Percentiles rank a stretch among this genome's conserved stretches.
These are phyloP conservation scores for Rhodotorula sphaerocarpa DNA, from an alignment of 768 basidiomycete genomes.

Conservation along the genomic window DNA sequence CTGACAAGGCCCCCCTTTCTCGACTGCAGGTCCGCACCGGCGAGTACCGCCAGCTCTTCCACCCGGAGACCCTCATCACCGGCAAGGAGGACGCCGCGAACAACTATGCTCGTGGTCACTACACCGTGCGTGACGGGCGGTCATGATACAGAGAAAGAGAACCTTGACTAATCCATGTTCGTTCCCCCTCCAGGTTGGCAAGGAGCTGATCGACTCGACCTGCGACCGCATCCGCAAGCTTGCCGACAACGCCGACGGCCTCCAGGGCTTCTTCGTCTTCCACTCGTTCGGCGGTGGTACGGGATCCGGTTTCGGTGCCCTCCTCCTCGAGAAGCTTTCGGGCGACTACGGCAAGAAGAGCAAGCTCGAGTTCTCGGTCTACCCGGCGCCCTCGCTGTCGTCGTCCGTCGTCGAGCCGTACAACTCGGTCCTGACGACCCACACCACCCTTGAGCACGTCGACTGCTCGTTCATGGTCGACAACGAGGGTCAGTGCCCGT, in stretches of 20 bases:
- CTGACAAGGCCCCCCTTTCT: background rate
- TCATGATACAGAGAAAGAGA: background rate
- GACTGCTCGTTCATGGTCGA: constrained; percentile 99
- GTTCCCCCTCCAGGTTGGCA: constrained; percentile 55
- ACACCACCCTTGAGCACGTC: constrained; percentile 99
- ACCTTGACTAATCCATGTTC: background rate
- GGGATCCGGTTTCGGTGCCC: constrained; percentile 96
- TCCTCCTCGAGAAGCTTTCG: constrained; percentile 91
- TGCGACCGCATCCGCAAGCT: constrained; percentile 96
- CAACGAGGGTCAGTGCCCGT: constrained; percentile 59
- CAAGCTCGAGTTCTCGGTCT: constrained; percentile 74
- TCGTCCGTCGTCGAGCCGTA: constrained; percentile 93
- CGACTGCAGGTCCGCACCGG: constrained; percentile 81
- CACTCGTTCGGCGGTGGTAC: constrained; percentile 99
- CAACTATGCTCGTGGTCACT: constrained; percentile 61
- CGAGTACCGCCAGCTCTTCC: constrained; percentile 92
- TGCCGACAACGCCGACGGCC: constrained; percentile 93
- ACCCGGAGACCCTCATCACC: constrained; percentile 95
- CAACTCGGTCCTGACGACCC: constrained; percentile 81
- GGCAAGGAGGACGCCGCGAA: constrained; percentile 99
- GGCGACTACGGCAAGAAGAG: constrained; percentile 99
- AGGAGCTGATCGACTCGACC: constrained; percentile 92
- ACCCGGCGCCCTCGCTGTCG: constrained; percentile 38
- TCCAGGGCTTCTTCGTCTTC: constrained; percentile 99
- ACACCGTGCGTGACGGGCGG: background rate